A percentile compares a stretch with the other conserved stretches of the same genome.
phyloP scores from a whole-genome alignment of 257 asterid genomes.

The Fraxinus quadrangulata region DNA sequence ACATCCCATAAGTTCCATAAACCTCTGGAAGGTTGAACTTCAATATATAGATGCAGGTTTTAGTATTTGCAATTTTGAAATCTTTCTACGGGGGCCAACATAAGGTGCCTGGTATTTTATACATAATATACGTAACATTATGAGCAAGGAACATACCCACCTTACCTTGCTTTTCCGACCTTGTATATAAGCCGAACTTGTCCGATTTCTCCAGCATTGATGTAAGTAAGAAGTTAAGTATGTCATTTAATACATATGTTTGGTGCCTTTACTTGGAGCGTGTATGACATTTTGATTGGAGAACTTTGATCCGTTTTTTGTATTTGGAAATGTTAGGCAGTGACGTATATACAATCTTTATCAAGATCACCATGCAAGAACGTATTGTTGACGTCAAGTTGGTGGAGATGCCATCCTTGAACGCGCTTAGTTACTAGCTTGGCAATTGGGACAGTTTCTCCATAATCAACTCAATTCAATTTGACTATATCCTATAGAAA shows the following conservation, averaged over 20 bases:
- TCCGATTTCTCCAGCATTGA: background rate
- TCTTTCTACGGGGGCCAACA: constrained; percentile 38
- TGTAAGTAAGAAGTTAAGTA: constrained; percentile 4
- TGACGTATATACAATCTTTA: too few relatives aligned
- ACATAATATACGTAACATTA: constrained; percentile 37
- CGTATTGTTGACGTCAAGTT: too few relatives aligned
- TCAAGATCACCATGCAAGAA: too few relatives aligned
- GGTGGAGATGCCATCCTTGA: too few relatives aligned
- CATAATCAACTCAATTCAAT: too few relatives aligned
- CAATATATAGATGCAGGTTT: constrained; percentile 35
- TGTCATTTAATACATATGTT: background rate
- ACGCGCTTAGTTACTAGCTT: too few relatives aligned
- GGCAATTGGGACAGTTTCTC: too few relatives aligned
- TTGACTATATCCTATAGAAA: too few relatives aligned
- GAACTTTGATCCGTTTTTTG: background rate
- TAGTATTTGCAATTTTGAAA: constrained; percentile 54
- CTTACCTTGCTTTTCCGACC: constrained; percentile 24
- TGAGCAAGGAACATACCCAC: constrained; percentile 29
- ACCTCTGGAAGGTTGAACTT: constrained; percentile 34
- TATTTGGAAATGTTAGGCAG: background rate
- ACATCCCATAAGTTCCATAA: constrained; percentile 32
- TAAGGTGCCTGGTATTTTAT: constrained; percentile 34
- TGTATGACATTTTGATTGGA: background rate
- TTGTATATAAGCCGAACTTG: constrained; percentile 32
- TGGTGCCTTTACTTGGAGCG: background rate